A percentile compares a stretch with the other conserved stretches of the same genome.
phyloP scores from a whole-genome alignment of 1,284 basidiomycete species.

The Taiwanofungus camphoratus region DNA sequence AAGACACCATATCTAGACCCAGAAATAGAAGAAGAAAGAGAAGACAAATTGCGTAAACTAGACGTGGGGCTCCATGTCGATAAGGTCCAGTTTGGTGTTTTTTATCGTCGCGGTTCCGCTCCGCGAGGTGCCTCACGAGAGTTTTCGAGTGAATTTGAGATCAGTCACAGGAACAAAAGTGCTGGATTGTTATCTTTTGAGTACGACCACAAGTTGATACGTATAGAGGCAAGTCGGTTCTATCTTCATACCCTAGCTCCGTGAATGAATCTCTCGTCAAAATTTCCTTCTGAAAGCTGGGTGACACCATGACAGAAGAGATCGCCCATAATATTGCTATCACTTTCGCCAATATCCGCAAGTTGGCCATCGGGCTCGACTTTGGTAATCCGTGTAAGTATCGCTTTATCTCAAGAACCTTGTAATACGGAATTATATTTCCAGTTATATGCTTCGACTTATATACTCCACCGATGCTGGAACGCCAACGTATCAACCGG shows the following conservation, averaged over 20 bases:
- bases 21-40: constrained; percentile 48
- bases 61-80: constrained; percentile 46
- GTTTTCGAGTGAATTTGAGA: constrained; percentile 61
- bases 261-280: background rate
- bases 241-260: background rate
- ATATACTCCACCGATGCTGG: constrained; percentile 54
- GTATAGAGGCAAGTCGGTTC: constrained; percentile 45
- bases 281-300: constrained; percentile 36
- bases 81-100: constrained; percentile 56
- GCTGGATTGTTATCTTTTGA: constrained; percentile 53
- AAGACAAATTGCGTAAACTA: constrained; percentile 39
- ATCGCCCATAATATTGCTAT: constrained; percentile 46
- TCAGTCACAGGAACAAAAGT: constrained; percentile 31
- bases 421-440: background rate
- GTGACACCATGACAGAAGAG: constrained; percentile 47
- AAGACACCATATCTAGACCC: constrained; percentile 62
- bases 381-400: constrained; percentile 36
- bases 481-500: constrained; percentile 52
- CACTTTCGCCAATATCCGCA: constrained; percentile 51
- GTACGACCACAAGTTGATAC: constrained; percentile 60
- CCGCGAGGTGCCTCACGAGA: constrained; percentile 36
- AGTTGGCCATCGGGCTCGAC: constrained; percentile 53
- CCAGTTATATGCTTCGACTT: constrained; percentile 63
- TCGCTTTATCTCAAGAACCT: constrained; percentile 3
- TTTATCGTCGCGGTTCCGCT: constrained; percentile 33